Evolutionary conservation across 2,329 filamentous ascomycete genomes (phyloP), one percentile per base, ranked within the genome.

Genomic region (Colletotrichum cuscutae): DNA sequence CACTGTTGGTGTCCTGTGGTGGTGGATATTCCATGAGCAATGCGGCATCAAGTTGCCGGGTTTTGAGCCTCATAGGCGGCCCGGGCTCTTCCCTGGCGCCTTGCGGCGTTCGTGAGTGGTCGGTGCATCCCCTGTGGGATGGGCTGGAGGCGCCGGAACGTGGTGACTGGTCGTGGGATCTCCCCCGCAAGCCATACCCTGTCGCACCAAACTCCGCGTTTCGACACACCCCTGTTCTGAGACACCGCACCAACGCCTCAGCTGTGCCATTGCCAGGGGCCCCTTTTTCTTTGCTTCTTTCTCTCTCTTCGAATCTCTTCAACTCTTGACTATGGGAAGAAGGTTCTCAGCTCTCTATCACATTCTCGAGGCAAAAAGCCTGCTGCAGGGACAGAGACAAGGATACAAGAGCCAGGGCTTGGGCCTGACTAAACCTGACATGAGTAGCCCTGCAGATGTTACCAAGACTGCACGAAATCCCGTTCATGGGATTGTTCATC

Each of bases 231-330:
- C 71, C 68, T 71, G 71, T 57, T 66, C 67, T 72, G 72, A 74
- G 72, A 74, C 68, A 65, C 69, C 28, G 64, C 72, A 69, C 69
- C 69, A 72, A 60, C 69, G 69, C 70, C 49, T 64, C 72, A 74
- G 19, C 58, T 42, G 42, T 53, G 53, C 59, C 65, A 69, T 42
- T 61, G 53, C 57, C 66, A 19, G 42, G 42, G 19, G 19, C 42
- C 42, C 42, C 42, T 49, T 49, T 49, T 49, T 49, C 13, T 49
- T 49, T 49, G 42, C 42, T 49, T 49, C 42, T 49, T 19, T 49
- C 42, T 49, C 42, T 49, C 32, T 32, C 11, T 32, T 32, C 5
- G 32, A 12, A 11, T 32, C 32, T 32, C 37, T 42, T 19, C 37
- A 42, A n/a, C 15, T 49, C 19, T 49, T 49, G 19, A 32, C 15